Percentiles rank a stretch among this genome's conserved stretches.
These are phyloP conservation scores for Oemleria cerasiformis DNA, from an alignment of 306 rosid genomes.

Conservation along the genomic window DNA sequence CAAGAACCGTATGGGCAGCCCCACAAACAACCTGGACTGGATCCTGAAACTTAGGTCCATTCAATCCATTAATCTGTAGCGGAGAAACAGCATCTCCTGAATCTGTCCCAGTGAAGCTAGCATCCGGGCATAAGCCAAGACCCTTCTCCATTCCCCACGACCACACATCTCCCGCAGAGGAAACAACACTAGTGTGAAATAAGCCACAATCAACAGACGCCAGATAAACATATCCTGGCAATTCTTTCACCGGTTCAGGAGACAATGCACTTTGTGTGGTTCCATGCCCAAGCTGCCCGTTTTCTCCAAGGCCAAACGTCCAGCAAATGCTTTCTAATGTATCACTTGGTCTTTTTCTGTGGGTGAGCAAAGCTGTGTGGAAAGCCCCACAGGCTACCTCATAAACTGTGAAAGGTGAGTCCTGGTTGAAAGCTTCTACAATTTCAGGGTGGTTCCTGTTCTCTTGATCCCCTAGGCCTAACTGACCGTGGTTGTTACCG, in stretches of 20 bases:
- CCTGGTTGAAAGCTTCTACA: constrained; percentile 45
- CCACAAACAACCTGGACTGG: constrained; percentile 80
- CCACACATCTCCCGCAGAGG: constrained; percentile 83
- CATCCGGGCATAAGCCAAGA: constrained; percentile 89
- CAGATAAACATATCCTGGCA: constrained; percentile 51
- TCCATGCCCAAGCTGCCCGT: constrained; percentile 95
- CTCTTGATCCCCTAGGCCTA: constrained; percentile 80
- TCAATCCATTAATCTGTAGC: constrained; percentile 24
- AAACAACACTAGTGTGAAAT: constrained; percentile 82
- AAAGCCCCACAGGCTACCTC: constrained; percentile 86
- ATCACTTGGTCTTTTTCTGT: constrained; percentile 41
- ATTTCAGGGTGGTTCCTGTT: constrained; percentile 56
- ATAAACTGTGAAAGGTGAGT: constrained; percentile 49
- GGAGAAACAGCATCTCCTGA: constrained; percentile 80
- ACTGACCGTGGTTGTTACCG: constrained; percentile 66
- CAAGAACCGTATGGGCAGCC: constrained; percentile 83
- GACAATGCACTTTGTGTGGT: constrained; percentile 47
- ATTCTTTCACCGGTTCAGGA: constrained; percentile 61
- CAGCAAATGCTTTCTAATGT: constrained; percentile 58
- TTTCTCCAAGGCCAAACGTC: constrained; percentile 89
- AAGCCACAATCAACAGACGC: constrained; percentile 72
- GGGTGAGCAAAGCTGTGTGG: constrained; percentile 89
- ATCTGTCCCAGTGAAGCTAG: constrained; percentile 49
- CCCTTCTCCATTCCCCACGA: constrained; percentile 99
- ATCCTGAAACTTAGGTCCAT: constrained; percentile 47